A percentile compares a stretch with the other conserved stretches of the same genome.
phyloP scores from a whole-genome alignment of 1,284 basidiomycete species.

The Pholiota adiposa region DNA sequence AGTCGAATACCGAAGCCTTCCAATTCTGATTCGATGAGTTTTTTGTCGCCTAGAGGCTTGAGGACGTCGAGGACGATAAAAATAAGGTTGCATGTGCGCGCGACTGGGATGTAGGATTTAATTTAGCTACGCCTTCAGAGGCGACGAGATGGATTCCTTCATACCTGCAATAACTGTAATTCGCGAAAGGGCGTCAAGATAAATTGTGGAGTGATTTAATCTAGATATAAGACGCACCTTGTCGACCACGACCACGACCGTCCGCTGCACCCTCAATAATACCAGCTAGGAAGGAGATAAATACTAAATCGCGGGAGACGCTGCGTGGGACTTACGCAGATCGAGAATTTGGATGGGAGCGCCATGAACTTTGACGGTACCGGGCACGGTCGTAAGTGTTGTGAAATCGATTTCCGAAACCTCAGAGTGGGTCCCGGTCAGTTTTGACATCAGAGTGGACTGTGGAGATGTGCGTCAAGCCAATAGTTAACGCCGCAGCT shows the following conservation, averaged over 20 bases:
- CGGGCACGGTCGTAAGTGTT: slow-evolving; percentile 91
- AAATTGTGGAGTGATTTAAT: slow-evolving; percentile 3
- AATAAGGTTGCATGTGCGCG: slow-evolving; percentile 97
- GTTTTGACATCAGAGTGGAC: slow-evolving; percentile 97
- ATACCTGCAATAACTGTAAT: slow-evolving; percentile 79
- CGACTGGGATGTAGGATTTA: slow-evolving; percentile 59
- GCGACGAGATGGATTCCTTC: slow-evolving; percentile 28
- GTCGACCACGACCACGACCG: slow-evolving; percentile 96
- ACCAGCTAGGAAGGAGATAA: slow-evolving; percentile 63
- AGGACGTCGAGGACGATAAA: slow-evolving; percentile 98
- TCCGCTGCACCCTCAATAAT: slow-evolving; percentile 99
- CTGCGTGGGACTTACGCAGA: slow-evolving; percentile 60
- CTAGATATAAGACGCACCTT: slow-evolving; percentile 57
- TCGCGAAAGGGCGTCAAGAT: slow-evolving; percentile 2
- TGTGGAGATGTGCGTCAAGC: slow-evolving; percentile 39
- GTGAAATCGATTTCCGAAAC: slow-evolving; percentile 99
- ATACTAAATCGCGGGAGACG: background rate
- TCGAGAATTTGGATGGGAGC: slow-evolving; percentile 90
- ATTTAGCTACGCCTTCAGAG: slow-evolving; percentile 17
- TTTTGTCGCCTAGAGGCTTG: slow-evolving; percentile 96
- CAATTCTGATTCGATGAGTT: slow-evolving; percentile 88
- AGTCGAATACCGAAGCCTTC: slow-evolving; percentile 97
- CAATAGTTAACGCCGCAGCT: background rate
- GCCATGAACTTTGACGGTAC: slow-evolving; percentile 94
- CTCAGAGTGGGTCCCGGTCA: slow-evolving; percentile 97